Base-by-base conservation (phyloP, 176 grass and related monocot genomes). In the Rhynchospora tenuis region DNA sequence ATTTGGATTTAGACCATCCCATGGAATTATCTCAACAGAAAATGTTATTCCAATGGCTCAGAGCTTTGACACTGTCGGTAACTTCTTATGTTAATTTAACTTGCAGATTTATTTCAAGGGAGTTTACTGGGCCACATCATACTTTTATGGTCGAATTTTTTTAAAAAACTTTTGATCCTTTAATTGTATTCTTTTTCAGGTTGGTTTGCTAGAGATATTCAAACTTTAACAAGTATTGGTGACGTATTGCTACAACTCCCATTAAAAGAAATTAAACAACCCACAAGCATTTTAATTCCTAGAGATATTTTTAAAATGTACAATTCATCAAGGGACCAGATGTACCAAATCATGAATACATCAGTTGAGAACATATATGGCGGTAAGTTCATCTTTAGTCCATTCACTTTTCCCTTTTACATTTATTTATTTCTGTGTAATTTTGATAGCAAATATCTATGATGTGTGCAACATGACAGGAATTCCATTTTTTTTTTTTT, bases 1-100 rank as follows among this genome's bases (percentile, higher is more conserved):
- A 58, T 97, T 94, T 87, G 94, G 94, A 33, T 89, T 97, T 66
- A 87, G 94, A 3, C 80, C 94, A 69, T 97, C 94, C 45, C 94
- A 97, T 59, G 88, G 92, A n/a, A 22, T 86, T 33, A 57, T 94
- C 80, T 91, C 87, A n/a, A 69, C 54, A 2, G 17, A 78, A 46
- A 85, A 87, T 66, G 86, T 92, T 57, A 90, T 82, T 60, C 88
- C 94, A 74, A 92, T 97, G 94, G 85, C 91, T 45, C 91, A 94
- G 78, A 94, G 86, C 79, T 92, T 97, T 57, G 94, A 97, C 77
- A 97, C 94, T 4, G 88, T 97, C 17, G 94, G 94, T 97, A 86
- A 83, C 54, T 78, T 79, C 46, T 17, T 59, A 45, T 38, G 73
- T 80, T 20, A 5, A 75, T 45, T 24, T 13, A 13, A 79, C 33